Evolutionary conservation across 768 basidiomycete genomes (phyloP).

Genomic region (Butyriboletus loyo): DNA sequence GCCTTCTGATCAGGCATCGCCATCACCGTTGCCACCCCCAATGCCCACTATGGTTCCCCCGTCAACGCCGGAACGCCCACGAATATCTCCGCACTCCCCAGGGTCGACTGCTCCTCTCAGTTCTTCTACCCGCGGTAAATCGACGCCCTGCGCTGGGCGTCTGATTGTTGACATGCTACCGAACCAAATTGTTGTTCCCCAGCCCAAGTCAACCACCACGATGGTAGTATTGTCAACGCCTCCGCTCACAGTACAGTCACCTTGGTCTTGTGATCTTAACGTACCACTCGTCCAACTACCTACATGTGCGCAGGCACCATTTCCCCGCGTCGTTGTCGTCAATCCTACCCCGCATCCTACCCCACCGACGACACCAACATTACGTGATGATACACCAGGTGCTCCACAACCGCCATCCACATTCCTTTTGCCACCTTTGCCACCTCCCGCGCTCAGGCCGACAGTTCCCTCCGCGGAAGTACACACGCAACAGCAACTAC

Average conservation of each 20-base stretch:
- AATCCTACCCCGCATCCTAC: conserved; percentile 79
- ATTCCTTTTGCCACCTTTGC: conserved; percentile 30
- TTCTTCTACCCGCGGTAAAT: conserved; percentile 18
- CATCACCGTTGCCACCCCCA: conserved; percentile 26
- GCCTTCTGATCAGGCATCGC: conserved; percentile 29
- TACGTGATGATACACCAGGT: conserved; percentile 25
- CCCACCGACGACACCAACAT: conserved; percentile 65
- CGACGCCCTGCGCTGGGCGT: conserved; percentile 37
- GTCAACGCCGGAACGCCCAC: conserved; percentile 30
- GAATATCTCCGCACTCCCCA: conserved; percentile 22
- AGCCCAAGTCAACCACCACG: conserved; percentile 8
- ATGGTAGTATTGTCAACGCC: conserved; percentile 4
- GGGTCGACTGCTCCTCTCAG: conserved; percentile 10
- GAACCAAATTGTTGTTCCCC: conserved; percentile 31
- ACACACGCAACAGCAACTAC: conserved; percentile 15
- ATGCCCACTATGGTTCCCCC: conserved; percentile 14
- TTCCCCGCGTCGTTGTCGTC: conserved; percentile 64
- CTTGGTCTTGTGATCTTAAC: conserved; percentile 13
- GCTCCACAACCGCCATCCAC: conserved; percentile 25
- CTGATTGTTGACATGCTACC: conserved; percentile 63
- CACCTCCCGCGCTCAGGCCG: conserved; percentile 23
- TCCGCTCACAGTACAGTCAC: not conserved
- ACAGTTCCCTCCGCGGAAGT: not conserved
- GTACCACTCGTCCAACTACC: conserved; percentile 31
- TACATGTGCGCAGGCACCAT: conserved; percentile 24